phyloP scores from a whole-genome alignment of 2,329 filamentous ascomycete species.

The Berkeleyomyces basicola region DNA sequence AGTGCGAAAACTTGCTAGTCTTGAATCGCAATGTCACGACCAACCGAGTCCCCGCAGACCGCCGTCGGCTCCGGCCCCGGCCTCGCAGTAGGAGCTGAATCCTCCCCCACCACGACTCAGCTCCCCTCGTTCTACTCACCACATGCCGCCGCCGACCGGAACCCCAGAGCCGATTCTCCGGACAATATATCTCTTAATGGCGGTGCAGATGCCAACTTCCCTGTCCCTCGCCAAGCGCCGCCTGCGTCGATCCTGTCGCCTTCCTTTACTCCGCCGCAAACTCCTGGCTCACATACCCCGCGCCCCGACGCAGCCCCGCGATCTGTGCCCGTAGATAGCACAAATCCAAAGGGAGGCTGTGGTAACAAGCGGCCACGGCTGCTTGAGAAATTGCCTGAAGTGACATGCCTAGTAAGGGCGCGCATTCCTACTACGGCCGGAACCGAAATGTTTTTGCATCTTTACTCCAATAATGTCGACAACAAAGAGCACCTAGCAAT shows the following conservation, averaged over 20 bases:
- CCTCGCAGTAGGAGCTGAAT: not conserved
- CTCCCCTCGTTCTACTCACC: constrained; percentile 16
- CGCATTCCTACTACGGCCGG: constrained; percentile 85
- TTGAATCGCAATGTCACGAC: not conserved
- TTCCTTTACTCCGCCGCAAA: constrained; percentile 60
- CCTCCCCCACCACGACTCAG: not conserved
- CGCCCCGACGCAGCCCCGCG: constrained; percentile 27
- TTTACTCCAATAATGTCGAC: constrained; percentile 86
- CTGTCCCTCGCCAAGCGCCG: constrained; percentile 19
- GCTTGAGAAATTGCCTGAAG: constrained; percentile 58
- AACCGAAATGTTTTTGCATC: constrained; percentile 90
- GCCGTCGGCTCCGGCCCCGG: not conserved
- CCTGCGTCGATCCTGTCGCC: constrained; percentile 68
- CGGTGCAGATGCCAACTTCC: constrained; percentile 8
- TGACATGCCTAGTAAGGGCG: constrained; percentile 87
- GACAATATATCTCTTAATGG: constrained; percentile 7
- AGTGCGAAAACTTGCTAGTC: not conserved
- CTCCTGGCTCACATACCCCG: constrained; percentile 42
- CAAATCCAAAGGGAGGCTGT: constrained; percentile 39
- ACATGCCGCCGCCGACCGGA: not conserved
- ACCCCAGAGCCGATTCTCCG: not conserved
- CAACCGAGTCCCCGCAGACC: not conserved
- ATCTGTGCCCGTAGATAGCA: constrained; percentile 43
- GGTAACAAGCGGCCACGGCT: constrained; percentile 52
- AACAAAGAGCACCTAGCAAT: constrained; percentile 95